A percentile compares a stretch with the other conserved stretches of the same genome.
Conservation (phyloP, 2,329 filamentous ascomycete genomes). For the Pseudodiploospora longispora region DNA sequence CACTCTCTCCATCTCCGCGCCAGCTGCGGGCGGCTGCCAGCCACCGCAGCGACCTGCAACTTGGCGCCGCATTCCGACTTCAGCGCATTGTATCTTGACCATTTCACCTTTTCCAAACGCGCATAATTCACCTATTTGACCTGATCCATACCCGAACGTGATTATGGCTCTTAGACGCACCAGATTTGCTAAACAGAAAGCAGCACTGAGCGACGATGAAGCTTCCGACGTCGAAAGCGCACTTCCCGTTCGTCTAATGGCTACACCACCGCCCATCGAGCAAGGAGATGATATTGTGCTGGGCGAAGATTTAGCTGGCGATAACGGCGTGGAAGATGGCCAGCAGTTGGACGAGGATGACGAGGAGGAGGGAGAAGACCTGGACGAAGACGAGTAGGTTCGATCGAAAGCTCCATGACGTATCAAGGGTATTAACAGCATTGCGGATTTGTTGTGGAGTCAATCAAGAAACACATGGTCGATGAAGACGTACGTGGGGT, state of each 20-base stretch:
- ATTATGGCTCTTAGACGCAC: conserved; percentile 9
- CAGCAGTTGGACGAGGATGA: conserved; percentile 24
- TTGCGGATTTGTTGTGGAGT: conserved; percentile 65
- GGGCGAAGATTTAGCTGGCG: background rate
- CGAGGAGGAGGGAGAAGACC: conserved; percentile 26
- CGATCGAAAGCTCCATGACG: conserved; percentile 20
- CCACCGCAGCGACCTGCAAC: too few relatives aligned
- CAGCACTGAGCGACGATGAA: conserved; percentile 31
- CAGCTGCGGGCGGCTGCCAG: too few relatives aligned
- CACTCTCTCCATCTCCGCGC: too few relatives aligned
- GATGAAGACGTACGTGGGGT: conserved; percentile 40
- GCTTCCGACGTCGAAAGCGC: conserved; percentile 23
- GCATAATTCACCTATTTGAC: background rate
- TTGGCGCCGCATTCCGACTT: background rate
- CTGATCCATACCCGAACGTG: background rate
- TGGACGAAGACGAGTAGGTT: conserved; percentile 32
- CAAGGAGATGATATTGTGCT: background rate
- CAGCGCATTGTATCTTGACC: background rate
- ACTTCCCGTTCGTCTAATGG: conserved; percentile 8
- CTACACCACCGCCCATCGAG: background rate
- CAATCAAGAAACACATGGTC: conserved; percentile 59
- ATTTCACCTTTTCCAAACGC: background rate
- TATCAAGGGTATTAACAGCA: background rate
- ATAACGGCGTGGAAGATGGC: conserved; percentile 14
- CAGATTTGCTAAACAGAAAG: conserved; percentile 11